Percentiles rank a stretch among this genome's conserved stretches.
Evolutionary conservation across 1,284 basidiomycete species (phyloP).

Genomic region (Megacollybia platyphylla): DNA sequence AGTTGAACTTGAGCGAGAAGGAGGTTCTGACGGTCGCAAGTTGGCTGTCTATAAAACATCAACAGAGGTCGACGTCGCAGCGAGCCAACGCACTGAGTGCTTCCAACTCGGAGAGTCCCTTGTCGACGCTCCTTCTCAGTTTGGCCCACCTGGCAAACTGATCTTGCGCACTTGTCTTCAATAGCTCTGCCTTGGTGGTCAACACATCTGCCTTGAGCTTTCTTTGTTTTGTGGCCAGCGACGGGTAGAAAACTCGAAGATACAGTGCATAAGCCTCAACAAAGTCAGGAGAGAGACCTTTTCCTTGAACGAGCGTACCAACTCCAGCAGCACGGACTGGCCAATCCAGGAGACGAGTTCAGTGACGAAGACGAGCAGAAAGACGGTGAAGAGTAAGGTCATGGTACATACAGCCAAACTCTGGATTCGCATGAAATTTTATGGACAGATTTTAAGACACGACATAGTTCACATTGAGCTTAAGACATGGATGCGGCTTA

Average conservation of each 20-base stretch:
- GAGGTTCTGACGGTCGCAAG: conserved; percentile 50
- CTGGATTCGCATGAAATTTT: neutral
- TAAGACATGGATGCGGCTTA: conserved; percentile 22
- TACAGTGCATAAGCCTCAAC: conserved; percentile 59
- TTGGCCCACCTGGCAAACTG: conserved; percentile 99
- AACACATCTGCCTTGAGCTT: conserved; percentile 71
- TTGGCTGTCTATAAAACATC: conserved; percentile 35
- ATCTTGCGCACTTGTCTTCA: conserved; percentile 89
- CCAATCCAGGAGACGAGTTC: conserved; percentile 84
- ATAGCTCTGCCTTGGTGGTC: conserved; percentile 72
- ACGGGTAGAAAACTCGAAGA: conserved; percentile 49
- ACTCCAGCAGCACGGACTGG: conserved; percentile 65
- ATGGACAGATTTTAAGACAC: neutral
- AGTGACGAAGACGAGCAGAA: conserved; percentile 68
- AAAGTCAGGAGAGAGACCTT: conserved; percentile 5
- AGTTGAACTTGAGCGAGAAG: conserved; percentile 68
- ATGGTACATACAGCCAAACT: conserved; percentile 19
- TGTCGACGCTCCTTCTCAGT: conserved; percentile 83
- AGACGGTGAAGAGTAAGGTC: conserved; percentile 73
- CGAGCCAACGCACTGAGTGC: conserved; percentile 64
- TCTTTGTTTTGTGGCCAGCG: conserved; percentile 42
- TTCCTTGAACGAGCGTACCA: conserved; percentile 19
- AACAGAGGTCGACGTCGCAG: conserved; percentile 1
- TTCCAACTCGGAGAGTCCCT: conserved; percentile 88
- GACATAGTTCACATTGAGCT: neutral